Evolutionary conservation across 108 stramenopile genomes (phyloP).

Genomic region (Cylindrotheca fusiformis): DNA sequence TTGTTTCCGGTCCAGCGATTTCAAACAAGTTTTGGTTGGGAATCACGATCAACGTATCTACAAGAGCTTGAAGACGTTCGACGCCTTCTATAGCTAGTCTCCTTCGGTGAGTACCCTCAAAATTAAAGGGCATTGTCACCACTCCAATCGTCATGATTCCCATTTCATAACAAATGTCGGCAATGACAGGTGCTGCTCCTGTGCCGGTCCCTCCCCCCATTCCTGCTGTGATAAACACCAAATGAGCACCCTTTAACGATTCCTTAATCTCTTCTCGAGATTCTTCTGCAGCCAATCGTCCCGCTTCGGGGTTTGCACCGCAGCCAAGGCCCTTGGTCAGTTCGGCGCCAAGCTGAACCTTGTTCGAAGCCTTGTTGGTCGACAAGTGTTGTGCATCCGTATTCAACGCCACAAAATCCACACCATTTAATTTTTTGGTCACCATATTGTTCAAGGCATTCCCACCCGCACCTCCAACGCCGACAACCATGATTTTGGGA

Average conservation of each 20-base stretch:
- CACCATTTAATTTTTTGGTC: slow-evolving; percentile 45
- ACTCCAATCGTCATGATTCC: slow-evolving; percentile 82
- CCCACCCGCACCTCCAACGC: slow-evolving; percentile 54
- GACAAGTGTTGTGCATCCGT: slow-evolving; percentile 80
- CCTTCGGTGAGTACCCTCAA: slow-evolving; percentile 73
- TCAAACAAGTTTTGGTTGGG: slow-evolving; percentile 81
- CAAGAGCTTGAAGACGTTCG: slow-evolving; percentile 44
- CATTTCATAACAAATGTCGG: slow-evolving; percentile 70
- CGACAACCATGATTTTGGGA: slow-evolving; percentile 21
- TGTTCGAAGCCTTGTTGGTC: slow-evolving; percentile 24
- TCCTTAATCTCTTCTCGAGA: slow-evolving; percentile 44
- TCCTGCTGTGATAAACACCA: slow-evolving; percentile 80
- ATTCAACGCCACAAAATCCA: slow-evolving; percentile 81
- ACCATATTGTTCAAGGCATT: slow-evolving; percentile 71
- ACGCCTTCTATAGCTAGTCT: slow-evolving; percentile 65
- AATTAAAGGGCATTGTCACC: slow-evolving; percentile 85
- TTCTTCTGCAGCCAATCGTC: slow-evolving; percentile 77
- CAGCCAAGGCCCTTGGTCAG: slow-evolving; percentile 79
- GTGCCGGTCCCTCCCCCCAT: slow-evolving; percentile 86
- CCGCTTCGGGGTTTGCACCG: slow-evolving; percentile 77
- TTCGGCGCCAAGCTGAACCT: slow-evolving; percentile 60
- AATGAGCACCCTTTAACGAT: slow-evolving; percentile 60
- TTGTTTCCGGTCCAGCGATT: slow-evolving; percentile 63
- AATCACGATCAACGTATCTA: slow-evolving; percentile 84
- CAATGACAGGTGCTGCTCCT: slow-evolving; percentile 80